These are phyloP conservation scores for Suillus variegatus DNA, from an alignment of 768 basidiomycete species.

Conservation along the genomic window DNA sequence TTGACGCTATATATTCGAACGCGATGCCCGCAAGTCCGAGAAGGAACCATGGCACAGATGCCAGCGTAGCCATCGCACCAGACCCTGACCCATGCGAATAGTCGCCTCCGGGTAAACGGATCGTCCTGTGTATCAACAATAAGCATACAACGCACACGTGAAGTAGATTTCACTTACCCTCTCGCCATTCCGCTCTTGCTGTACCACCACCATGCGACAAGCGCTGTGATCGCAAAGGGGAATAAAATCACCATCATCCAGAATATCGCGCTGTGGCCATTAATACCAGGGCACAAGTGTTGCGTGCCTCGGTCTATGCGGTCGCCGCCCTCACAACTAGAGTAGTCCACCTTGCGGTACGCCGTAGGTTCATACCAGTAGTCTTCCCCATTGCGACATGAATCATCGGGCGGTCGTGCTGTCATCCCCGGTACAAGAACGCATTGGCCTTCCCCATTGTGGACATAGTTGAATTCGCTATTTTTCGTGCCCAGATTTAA, in stretches of 20 bases:
- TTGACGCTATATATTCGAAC: slow-evolving; percentile 62
- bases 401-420: slow-evolving; percentile 61
- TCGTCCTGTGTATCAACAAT: slow-evolving; percentile 49
- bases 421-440: slow-evolving; percentile 71
- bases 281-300: slow-evolving; percentile 84
- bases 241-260: slow-evolving; percentile 79
- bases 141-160: slow-evolving; percentile 11
- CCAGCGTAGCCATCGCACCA: slow-evolving; percentile 66
- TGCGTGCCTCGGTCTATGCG: slow-evolving; percentile 73
- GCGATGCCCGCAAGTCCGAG: slow-evolving; percentile 76
- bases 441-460: slow-evolving; percentile 69
- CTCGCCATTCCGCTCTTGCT: slow-evolving; percentile 67
- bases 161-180: slow-evolving; percentile 55
- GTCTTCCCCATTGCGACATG: slow-evolving; percentile 61
- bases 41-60: slow-evolving; percentile 89
- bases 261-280: slow-evolving; percentile 73
- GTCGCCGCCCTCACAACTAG: slow-evolving; percentile 78
- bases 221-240: slow-evolving; percentile 74
- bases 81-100: slow-evolving; percentile 39
- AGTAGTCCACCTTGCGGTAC: slow-evolving; percentile 90
- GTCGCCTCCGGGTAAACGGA: slow-evolving; percentile 70
- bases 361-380: slow-evolving; percentile 95
- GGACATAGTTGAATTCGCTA: slow-evolving; percentile 92
- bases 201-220: slow-evolving; percentile 84
- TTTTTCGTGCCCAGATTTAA: background rate